Base-by-base conservation (phyloP, 2,329 filamentous ascomycete species). In the Stagonosporopsis chrysanthemi region DNA sequence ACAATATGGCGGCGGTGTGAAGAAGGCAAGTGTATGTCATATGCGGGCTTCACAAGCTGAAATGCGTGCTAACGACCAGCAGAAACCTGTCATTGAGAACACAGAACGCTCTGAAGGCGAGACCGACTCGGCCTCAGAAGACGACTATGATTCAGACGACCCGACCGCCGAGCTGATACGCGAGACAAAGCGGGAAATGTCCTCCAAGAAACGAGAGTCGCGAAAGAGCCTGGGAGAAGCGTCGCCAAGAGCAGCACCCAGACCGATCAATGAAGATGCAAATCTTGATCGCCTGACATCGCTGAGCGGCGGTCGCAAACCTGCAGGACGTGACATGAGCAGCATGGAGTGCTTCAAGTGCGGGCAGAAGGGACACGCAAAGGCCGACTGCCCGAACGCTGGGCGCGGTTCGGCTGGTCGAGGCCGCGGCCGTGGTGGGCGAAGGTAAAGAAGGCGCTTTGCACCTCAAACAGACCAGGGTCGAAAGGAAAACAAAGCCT, bases 231-330 rank as follows among this genome's bases (percentile, higher is more conserved):
- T 77, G 24, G 82, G 83, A 28, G 54, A 61, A 56, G 79, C 79
- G 47, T 77, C 77, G 23, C 82, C 81, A 12, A 77, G 78, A 61
- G 80, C 85, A 62, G 74, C 88, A 17, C 83, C 85, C 7, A 84
- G 86, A 39, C 82, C 84, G 66, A 86, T 86, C 73, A 89, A 88
- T 72, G 85, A 89, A 52, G 81, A 90, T 48, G 88, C 64, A 53
- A 66, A 88, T 59, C 76, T 91, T 53, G 88, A 88, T 68, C 81
- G 81, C 23, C 71, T 88, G 53, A 83, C 81, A 4, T 88, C 86
- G 1, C 85, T 91, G 43, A 53, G 49, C 11, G 80, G 80, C 36
- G 73, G 75, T 38, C 71, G 73, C 61, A 73, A 69, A 53, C 41
- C 58, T 45, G 51, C 48, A 24, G 65, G 61, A 22, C 54, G 65